A percentile compares a stretch with the other conserved stretches of the same genome.
These are phyloP conservation scores for Zasmidium cellare DNA, from an alignment of 2,329 filamentous ascomycete genomes.

Conservation along the genomic window DNA sequence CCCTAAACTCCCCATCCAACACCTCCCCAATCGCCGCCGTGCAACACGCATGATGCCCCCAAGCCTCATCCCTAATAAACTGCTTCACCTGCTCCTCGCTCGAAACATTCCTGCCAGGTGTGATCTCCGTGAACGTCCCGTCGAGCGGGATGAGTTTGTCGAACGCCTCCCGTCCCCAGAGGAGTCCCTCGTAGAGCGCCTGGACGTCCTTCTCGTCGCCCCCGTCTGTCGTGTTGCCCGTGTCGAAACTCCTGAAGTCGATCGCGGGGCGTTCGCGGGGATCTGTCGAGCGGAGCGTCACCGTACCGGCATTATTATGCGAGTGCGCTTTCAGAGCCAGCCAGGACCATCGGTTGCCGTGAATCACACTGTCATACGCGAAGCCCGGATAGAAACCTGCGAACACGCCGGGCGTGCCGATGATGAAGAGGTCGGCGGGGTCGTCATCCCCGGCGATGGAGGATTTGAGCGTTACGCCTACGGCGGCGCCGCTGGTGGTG, in stretches of 20 bases:
- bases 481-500: slow-evolving; percentile 54
- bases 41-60: slow-evolving; percentile 60
- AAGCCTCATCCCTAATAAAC: slow-evolving; percentile 52
- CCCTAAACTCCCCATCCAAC: slow-evolving; percentile 57
- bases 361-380: slow-evolving; percentile 45
- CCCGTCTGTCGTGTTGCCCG: slow-evolving; percentile 42
- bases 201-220: slow-evolving; percentile 43
- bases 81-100: slow-evolving; percentile 48
- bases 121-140: slow-evolving; percentile 45
- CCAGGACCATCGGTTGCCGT: slow-evolving; percentile 50
- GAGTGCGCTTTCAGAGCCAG: slow-evolving; percentile 63
- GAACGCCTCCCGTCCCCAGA: slow-evolving; percentile 46
- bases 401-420: slow-evolving; percentile 57
- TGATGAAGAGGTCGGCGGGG: slow-evolving; percentile 56
- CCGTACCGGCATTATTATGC: slow-evolving; percentile 61
- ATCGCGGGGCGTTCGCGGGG: slow-evolving; percentile 66
- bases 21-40: slow-evolving; percentile 60
- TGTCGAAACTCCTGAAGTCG: slow-evolving; percentile 60
- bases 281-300: slow-evolving; percentile 61
- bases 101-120: slow-evolving; percentile 44
- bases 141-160: slow-evolving; percentile 43
- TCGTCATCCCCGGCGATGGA: slow-evolving; percentile 40
- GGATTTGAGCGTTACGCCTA: slow-evolving; percentile 46
- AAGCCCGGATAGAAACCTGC: slow-evolving; percentile 58
- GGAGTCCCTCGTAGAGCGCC: slow-evolving; percentile 58